Percentiles rank a stretch among this genome's conserved stretches.
Conservation (phyloP, 2,329 filamentous ascomycete species). For the Ilyonectria robusta region DNA sequence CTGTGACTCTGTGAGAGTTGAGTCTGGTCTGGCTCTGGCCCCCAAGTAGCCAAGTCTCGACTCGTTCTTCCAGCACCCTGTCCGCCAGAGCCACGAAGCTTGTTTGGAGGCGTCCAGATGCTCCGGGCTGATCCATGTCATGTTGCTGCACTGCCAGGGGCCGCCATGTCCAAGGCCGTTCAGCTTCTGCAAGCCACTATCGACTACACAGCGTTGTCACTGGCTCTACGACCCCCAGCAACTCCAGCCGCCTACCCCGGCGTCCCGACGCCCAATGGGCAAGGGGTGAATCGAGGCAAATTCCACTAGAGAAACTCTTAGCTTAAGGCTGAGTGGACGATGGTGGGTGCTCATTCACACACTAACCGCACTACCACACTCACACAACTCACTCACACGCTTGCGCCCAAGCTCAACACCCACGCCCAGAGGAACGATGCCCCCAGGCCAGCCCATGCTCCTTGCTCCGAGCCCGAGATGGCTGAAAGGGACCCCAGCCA, state of each 20-base stretch:
- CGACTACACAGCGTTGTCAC: conserved; percentile 31
- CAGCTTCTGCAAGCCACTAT: conserved; percentile 56
- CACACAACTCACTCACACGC: background rate
- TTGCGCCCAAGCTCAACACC: background rate
- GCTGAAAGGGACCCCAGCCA: conserved; percentile 1
- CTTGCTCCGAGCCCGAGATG: background rate
- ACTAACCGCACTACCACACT: conserved; percentile 1
- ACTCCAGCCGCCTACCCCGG: conserved; percentile 35
- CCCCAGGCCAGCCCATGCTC: background rate
- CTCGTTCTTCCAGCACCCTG: background rate
- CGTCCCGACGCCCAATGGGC: conserved; percentile 4
- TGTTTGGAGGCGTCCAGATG: background rate
- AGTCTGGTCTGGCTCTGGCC: background rate
- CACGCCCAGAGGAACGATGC: background rate
- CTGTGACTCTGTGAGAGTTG: background rate
- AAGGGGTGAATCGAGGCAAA: conserved; percentile 13
- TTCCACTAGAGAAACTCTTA: conserved; percentile 40
- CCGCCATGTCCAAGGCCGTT: conserved; percentile 39
- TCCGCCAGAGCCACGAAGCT: background rate
- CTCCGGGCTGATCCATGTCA: background rate
- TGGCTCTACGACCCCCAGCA: conserved; percentile 37
- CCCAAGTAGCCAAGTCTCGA: background rate
- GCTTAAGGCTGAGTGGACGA: conserved; percentile 43
- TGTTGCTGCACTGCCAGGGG: conserved; percentile 18
- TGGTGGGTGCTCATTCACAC: conserved; percentile 10